Percentiles rank a stretch among this genome's conserved stretches.
These are phyloP conservation scores for Paramecium pentaurelia DNA, from an alignment of 73 alveolate genomes.

Conservation along the genomic window DNA sequence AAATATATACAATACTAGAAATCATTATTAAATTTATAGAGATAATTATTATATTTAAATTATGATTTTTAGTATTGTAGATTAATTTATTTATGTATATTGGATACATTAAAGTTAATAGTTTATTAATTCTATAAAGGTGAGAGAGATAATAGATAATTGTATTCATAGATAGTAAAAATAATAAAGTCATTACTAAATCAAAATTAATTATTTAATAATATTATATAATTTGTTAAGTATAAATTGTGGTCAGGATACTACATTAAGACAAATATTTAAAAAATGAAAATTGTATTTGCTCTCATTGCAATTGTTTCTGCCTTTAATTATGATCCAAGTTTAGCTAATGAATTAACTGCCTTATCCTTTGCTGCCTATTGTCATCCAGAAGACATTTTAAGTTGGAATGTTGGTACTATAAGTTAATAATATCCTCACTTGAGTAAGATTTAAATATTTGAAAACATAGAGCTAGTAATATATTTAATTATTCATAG, in stretches of 20 bases:
- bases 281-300: not conserved
- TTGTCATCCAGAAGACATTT: conserved; percentile 30
- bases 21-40: no score
- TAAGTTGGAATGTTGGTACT: conserved; percentile 44
- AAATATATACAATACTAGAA: no score
- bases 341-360: not conserved
- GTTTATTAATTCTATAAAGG: no score
- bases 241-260: not conserved
- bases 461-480: not conserved
- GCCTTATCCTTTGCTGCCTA: conserved; percentile 38
- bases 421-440: conserved; percentile 23
- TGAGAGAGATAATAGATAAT: not conserved
- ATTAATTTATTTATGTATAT: no score
- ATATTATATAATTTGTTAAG: not conserved
- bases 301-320: not conserved
- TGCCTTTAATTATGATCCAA: not conserved
- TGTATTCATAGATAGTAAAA: not conserved
- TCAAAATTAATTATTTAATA: not conserved
- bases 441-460: not conserved
- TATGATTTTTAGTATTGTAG: not conserved
- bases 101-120: no score
- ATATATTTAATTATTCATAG: not conserved
- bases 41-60: not conserved
- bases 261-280: not conserved
- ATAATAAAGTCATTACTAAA: not conserved